Percentiles rank a stretch among this genome's conserved stretches.
Evolutionary conservation across 2,329 filamentous ascomycete genomes (phyloP).

Genomic region (Coleophoma crateriformis): DNA sequence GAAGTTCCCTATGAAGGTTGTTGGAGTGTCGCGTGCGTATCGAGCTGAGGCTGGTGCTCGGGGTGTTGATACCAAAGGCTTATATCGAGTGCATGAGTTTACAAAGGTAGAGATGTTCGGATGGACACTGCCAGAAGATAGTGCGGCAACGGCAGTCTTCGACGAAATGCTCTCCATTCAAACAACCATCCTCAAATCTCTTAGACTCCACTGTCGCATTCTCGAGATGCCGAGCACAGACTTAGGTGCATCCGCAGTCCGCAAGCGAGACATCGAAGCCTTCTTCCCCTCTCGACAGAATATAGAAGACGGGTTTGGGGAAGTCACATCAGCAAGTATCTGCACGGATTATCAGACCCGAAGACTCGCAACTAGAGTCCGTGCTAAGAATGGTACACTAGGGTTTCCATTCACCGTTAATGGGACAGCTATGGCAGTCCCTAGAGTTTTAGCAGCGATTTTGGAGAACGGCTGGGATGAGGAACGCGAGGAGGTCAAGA

Average conservation of each 20-base stretch:
- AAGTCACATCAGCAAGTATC: constrained; percentile 84
- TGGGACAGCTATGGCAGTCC: constrained; percentile 88
- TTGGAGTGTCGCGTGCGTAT: constrained; percentile 88
- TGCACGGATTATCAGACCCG: constrained; percentile 94
- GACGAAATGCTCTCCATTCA: constrained; percentile 85
- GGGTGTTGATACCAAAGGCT: constrained; percentile 84
- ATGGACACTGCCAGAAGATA: constrained; percentile 64
- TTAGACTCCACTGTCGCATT: constrained; percentile 80
- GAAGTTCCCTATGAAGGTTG: constrained; percentile 70
- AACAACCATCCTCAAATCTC: constrained; percentile 69
- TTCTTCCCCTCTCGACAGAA: constrained; percentile 77
- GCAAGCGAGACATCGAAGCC: constrained; percentile 91
- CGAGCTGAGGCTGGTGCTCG: constrained; percentile 89
- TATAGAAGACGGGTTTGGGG: constrained; percentile 75
- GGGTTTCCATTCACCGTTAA: constrained; percentile 87
- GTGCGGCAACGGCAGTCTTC: constrained; percentile 55
- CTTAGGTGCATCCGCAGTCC: constrained; percentile 78
- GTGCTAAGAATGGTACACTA: constrained; percentile 43
- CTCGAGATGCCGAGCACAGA: constrained; percentile 89
- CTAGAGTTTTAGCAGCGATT: constrained; percentile 80
- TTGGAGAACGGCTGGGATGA: constrained; percentile 90
- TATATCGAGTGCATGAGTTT: constrained; percentile 97
- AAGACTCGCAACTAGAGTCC: constrained; percentile 69
- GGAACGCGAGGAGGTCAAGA: constrained; percentile 54
- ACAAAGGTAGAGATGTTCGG: constrained; percentile 98